phyloP scores from a whole-genome alignment of 2,329 filamentous ascomycete species.

The Calonectria hawksworthii region DNA sequence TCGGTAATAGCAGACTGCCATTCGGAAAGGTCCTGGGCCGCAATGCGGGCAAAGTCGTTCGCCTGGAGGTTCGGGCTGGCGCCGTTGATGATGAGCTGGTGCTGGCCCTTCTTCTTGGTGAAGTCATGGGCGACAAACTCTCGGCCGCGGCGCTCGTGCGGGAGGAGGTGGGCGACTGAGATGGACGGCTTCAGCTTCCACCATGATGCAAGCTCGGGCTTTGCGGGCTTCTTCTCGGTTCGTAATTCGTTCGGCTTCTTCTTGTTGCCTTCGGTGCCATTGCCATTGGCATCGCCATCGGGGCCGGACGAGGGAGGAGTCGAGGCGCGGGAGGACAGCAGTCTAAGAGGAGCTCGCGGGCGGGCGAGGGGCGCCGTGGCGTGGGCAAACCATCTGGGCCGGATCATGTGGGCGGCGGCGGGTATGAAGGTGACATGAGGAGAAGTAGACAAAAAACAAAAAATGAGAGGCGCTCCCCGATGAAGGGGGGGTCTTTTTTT shows the following conservation, averaged over 20 bases:
- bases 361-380: conserved; percentile 37
- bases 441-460: not conserved
- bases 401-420: conserved; percentile 48
- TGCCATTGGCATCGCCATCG: not conserved
- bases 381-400: conserved; percentile 46
- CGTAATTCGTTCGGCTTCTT: not conserved
- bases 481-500: not conserved
- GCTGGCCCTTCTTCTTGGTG: not conserved
- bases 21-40: conserved; percentile 74
- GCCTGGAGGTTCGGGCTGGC: conserved; percentile 72
- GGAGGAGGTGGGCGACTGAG: not conserved
- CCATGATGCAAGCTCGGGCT: not conserved
- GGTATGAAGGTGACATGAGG: conserved; percentile 35
- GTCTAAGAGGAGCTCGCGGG: conserved; percentile 19
- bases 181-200: not conserved
- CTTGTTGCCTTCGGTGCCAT: not conserved
- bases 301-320: not conserved
- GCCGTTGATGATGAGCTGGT: conserved; percentile 70
- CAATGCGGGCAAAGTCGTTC: conserved; percentile 79
- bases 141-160: not conserved
- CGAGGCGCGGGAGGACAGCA: conserved; percentile 1
- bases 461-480: not conserved
- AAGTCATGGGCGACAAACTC: not conserved
- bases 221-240: not conserved
- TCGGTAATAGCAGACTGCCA: conserved; percentile 76